Percentiles rank a stretch among this genome's conserved stretches.
Conservation (phyloP, 345 rosid genomes). For the Kernera saxatilis region DNA sequence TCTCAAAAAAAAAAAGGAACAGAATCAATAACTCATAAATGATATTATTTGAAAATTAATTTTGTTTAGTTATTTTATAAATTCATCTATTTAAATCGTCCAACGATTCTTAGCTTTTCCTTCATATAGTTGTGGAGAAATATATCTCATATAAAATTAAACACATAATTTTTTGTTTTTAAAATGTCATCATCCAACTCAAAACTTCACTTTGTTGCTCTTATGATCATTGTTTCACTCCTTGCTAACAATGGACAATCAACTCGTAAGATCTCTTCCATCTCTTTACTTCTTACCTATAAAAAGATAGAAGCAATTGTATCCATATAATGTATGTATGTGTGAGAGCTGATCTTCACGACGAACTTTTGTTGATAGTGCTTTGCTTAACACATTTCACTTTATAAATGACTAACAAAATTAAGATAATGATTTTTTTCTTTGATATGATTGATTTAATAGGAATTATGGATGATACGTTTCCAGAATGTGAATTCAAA, state of each 20-base stretch:
- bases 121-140: neutral
- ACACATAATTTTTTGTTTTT: neutral
- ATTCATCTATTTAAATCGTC: conserved; percentile 2
- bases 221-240: conserved; percentile 14
- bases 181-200: conserved; percentile 13
- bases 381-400: too few species aligned
- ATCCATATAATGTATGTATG: neutral
- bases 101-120: neutral
- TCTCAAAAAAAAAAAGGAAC: neutral
- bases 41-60: neutral
- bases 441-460: neutral
- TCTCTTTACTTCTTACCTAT: neutral
- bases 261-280: neutral
- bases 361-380: too few species aligned
- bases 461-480: conserved; percentile 14
- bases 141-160: neutral
- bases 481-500: conserved; percentile 19
- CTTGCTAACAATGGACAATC: conserved; percentile 10
- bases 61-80: neutral
- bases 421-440: too few species aligned
- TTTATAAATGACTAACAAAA: neutral
- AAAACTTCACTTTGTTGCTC: conserved; percentile 15
- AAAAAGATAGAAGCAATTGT: neutral
- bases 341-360: too few species aligned
- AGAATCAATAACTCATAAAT: neutral